Conservation (phyloP, 805 yeast species). For the Blastobotrys peoriensis region DNA sequence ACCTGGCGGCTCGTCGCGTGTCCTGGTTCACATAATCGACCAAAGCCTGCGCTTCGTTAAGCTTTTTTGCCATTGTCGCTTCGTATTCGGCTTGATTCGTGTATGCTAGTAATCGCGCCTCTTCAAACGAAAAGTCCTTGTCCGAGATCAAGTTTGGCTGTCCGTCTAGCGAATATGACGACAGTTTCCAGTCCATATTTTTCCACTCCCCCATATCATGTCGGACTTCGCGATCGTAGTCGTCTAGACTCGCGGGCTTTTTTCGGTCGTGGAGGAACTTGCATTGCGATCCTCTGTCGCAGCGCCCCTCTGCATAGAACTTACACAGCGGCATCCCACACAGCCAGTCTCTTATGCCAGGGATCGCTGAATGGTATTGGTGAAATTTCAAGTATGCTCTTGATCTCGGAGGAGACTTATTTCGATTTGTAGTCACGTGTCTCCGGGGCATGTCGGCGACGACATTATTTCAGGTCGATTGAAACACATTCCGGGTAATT, state of each 20-base stretch:
- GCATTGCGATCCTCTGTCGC: conserved; percentile 15
- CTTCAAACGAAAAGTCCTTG: conserved; percentile 19
- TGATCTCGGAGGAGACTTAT: too few relatives aligned
- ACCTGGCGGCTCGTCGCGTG: conserved; percentile 49
- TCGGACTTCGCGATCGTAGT: conserved; percentile 4
- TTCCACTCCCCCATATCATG: conserved; percentile 4
- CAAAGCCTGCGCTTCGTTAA: neutral
- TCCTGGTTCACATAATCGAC: conserved; percentile 25
- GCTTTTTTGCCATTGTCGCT: conserved; percentile 22
- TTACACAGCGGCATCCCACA: conserved; percentile 9
- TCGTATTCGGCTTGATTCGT: conserved; percentile 9
- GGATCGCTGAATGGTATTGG: too few relatives aligned
- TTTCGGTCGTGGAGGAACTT: conserved; percentile 9
- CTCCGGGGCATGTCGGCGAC: too few relatives aligned
- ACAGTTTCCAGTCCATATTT: conserved; percentile 12
- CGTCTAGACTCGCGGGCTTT: conserved; percentile 2
- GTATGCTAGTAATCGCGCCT: conserved; percentile 16
- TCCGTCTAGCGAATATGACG: conserved; percentile 11
- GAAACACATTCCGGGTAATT: too few relatives aligned
- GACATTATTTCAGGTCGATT: too few relatives aligned
- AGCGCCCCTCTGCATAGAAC: conserved; percentile 12
- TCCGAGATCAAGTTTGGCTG: conserved; percentile 13
- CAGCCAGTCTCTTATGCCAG: neutral
- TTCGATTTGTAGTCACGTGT: too few relatives aligned
- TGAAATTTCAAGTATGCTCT: too few relatives aligned